These are phyloP conservation scores for Hemisphaericaspora xylofermentans DNA, from an alignment of 1,139 yeast species.

Conservation along the genomic window DNA sequence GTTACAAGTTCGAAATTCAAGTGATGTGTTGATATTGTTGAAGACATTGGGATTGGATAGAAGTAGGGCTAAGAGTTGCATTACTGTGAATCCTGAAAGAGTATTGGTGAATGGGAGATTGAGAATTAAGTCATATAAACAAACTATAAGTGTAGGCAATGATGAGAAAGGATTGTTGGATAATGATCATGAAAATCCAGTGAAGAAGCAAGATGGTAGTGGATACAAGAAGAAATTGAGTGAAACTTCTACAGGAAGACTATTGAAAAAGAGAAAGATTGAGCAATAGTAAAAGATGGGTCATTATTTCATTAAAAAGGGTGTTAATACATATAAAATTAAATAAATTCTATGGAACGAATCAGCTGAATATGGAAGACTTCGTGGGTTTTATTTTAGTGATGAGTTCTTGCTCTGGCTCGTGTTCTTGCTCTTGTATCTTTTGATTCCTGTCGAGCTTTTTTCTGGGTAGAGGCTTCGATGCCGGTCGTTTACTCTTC, in stretches of 20 bases:
- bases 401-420: slow-evolving; percentile 12
- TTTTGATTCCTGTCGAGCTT: not conserved
- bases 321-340: not conserved
- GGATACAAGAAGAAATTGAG: slow-evolving; percentile 26
- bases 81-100: slow-evolving; percentile 58
- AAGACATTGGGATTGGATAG: slow-evolving; percentile 68
- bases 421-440: not conserved
- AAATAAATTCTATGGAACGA: not conserved
- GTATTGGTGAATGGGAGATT: slow-evolving; percentile 72
- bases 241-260: slow-evolving; percentile 27
- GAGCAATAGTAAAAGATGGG: not conserved
- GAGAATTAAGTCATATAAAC: slow-evolving; percentile 68
- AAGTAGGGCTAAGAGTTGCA: slow-evolving; percentile 59
- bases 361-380: slow-evolving; percentile 33
- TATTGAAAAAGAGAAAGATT: slow-evolving; percentile 24
- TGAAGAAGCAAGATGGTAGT: slow-evolving; percentile 23
- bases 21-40: slow-evolving; percentile 68
- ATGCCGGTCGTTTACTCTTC: slow-evolving; percentile 15
- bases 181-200: slow-evolving; percentile 25
- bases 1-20: slow-evolving; percentile 59
- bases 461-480: slow-evolving; percentile 4
- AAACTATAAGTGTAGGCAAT: slow-evolving; percentile 54
- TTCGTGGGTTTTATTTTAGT: slow-evolving; percentile 23
- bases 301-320: slow-evolving; percentile 1
- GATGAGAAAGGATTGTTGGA: slow-evolving; percentile 16